Conservation (phyloP, 805 yeast species). For the Yarrowia deformans region DNA sequence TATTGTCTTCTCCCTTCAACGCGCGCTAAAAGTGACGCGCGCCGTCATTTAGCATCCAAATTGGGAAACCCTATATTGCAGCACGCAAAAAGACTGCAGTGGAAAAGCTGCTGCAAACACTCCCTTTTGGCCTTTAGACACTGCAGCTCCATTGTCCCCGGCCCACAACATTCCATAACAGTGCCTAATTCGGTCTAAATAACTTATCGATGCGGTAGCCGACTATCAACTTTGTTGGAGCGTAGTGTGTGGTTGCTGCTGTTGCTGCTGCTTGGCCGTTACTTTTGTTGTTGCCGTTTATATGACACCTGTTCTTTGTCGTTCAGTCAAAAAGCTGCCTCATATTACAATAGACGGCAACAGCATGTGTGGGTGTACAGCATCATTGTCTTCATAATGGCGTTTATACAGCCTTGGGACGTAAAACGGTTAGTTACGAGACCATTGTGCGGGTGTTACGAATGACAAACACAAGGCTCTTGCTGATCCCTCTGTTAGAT, state of each 20-base stretch:
- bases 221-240: conserved; percentile 10
- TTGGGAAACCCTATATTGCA: conserved; percentile 29
- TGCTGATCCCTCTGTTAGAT: background rate
- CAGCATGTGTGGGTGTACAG: background rate
- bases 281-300: background rate
- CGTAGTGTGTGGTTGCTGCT: background rate
- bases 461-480: background rate
- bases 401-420: conserved; percentile 5
- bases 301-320: conserved; percentile 1
- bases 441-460: background rate
- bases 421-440: conserved; percentile 15
- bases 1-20: conserved; percentile 21
- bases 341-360: too few species aligned
- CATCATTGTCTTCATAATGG: background rate
- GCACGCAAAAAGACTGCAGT: conserved; percentile 28
- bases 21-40: conserved; percentile 33
- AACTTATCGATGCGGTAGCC: background rate
- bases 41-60: conserved; percentile 28
- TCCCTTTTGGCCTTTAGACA: background rate
- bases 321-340: too few species aligned
- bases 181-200: conserved; percentile 34
- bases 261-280: background rate
- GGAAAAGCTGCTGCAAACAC: background rate
- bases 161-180: conserved; percentile 34
- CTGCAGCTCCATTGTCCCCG: conserved; percentile 23